Base-by-base conservation (phyloP, 257 asterid species). In the Fraxinus quadrangulata region DNA sequence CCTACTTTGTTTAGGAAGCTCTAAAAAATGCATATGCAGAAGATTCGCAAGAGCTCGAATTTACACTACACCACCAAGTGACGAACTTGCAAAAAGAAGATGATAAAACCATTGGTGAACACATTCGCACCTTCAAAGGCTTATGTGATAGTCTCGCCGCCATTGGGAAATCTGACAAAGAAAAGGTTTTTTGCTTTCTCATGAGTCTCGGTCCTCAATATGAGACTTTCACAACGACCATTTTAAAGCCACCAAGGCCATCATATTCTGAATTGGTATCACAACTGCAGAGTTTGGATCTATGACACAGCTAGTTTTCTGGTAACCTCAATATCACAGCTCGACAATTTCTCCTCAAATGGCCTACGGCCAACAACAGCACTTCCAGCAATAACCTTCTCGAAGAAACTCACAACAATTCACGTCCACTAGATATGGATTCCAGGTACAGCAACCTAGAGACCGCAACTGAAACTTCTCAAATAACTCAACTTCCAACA, bases 41-140 rank as follows among this genome's bases (percentile, higher is more conserved):
- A 68, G 80, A 77, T 21, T 77, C 79, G 3, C 75, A 68, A 36
- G 80, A 76, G 17, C 45, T 17, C 10, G 66, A 76, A 39, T 76
- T 76, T 23, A 76, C 67, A 0, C 67, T 66, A 10, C 65, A 28
- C 5, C 73, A 63, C 40, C 72, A 63, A 39, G 0, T 75, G 2
- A 75, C 42, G 0, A 24, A 76, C 33, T 45, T 67, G 3, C 63
- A 31, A 2, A 77, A 77, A 47, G 75, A 36, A 26, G 75, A 67
- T 2, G 13, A 54, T n/a, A 17, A 14, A 6, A 40, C 75, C 2
- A 21, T 68, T 8, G 14, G 23, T 9, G 75, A 68, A 10, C 80
- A 77, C 36, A 28, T 77, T 0, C 33, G 33, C n/a, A 49, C 47
- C 1, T 77, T 77, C 49, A 77, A 77, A 67, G 31, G 49, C 8